Base-by-base conservation (phyloP, 1,284 basidiomycete genomes). In the Microstroma glucosiphilum region DNA sequence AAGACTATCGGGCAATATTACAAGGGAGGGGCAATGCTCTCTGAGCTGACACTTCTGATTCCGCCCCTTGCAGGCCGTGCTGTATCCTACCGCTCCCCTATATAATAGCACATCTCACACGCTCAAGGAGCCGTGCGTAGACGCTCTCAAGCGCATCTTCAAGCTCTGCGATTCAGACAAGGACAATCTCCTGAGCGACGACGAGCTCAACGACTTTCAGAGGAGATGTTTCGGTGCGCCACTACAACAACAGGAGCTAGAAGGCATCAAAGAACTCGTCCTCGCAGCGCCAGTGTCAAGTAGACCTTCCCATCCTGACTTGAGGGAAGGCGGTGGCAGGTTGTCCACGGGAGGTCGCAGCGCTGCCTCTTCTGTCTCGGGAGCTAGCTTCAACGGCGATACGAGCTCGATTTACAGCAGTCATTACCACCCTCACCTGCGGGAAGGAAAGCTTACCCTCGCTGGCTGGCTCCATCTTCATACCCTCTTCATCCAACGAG, bases 151-250 rank as follows among this genome's bases (percentile, higher is more conserved):
- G 71, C 87, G 94, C 65, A 96, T 98, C 83, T 98, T 97, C 83
- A 92, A 91, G 75, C 85, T 98, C 26, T 96, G 92, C 75, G 94
- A 98, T 80, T 82, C 86, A 40, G 91, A 97, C 80, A 96, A 97
- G 80, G 93, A 98, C 76, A 91, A 90, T 1, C 81, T 96, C 57
- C 83, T 98, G 55, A 92, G 93, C 72, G 87, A 90, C 23, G 83
- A 87, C 30, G 96, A 98, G 80, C 83, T 98, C 56, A 97, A 98
- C 79, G 91, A 96, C 75, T 98, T 98, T 76, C 94, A 97, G 82
- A 84, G 90, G 74, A 93, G 92, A 84, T 96, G 93, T 77, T 97
- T 96, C 79, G 90, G 92, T 70, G 86, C 90, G 0, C 93, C 94
- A 25, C 81, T 98, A 19, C 93, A 97, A 82, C 82, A 86, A 7